A percentile compares a stretch with the other conserved stretches of the same genome.
Conservation (phyloP, 257 asterid genomes). For the Petunia secreta region DNA sequence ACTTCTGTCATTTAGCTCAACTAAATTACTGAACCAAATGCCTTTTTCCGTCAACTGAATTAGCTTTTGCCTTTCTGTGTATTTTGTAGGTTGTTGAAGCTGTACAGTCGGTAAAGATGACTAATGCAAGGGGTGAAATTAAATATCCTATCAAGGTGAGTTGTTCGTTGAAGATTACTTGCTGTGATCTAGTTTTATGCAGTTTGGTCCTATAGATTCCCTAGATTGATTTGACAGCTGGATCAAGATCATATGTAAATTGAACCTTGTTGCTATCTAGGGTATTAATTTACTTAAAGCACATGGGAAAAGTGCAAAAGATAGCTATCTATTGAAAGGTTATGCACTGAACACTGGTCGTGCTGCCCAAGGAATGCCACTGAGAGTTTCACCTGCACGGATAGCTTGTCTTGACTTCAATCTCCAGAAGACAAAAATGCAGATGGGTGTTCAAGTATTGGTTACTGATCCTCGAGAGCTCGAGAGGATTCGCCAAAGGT, state of each 20-base stretch:
- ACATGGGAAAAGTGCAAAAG: constrained; percentile 91
- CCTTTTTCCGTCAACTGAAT: neutral
- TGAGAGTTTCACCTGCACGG: constrained; percentile 80
- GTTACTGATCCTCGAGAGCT: constrained; percentile 94
- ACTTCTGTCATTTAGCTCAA: neutral
- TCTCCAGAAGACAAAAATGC: constrained; percentile 94
- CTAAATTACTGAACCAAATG: neutral
- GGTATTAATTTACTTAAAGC: constrained; percentile 94
- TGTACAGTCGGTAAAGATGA: constrained; percentile 81
- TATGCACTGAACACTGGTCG: constrained; percentile 93
- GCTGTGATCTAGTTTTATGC: neutral
- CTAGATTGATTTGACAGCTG: neutral
- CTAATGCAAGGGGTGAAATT: constrained; percentile 85
- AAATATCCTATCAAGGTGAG: constrained; percentile 88
- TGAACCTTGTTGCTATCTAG: constrained; percentile 42
- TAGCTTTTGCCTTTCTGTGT: neutral
- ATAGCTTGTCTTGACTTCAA: constrained; percentile 95
- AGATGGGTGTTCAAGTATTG: constrained; percentile 93
- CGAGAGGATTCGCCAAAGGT: constrained; percentile 96
- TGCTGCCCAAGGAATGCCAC: constrained; percentile 95
- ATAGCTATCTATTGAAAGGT: constrained; percentile 82
- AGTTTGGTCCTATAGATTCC: constrained; percentile 1
- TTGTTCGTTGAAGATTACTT: neutral
- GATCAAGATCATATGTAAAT: neutral
- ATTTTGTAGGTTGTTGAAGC: constrained; percentile 79